Evolutionary conservation across 2,329 filamentous ascomycete genomes (phyloP).

Genomic region (Ceratocystis destructans): DNA sequence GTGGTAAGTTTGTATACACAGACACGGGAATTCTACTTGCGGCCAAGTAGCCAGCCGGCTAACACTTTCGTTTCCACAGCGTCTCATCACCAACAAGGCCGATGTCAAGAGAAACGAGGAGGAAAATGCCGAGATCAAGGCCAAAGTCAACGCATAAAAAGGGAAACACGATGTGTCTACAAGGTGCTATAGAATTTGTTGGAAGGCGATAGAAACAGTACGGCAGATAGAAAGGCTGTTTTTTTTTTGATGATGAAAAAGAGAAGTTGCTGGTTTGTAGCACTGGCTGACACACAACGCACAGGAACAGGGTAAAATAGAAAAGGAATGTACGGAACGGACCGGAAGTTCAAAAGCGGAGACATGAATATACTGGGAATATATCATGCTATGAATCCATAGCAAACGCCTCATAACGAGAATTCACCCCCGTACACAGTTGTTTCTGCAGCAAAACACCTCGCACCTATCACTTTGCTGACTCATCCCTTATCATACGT

Average conservation of each 20-base stretch:
- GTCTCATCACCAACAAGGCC: slow-evolving; percentile 33
- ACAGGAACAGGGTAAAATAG: background rate
- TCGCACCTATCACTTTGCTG: background rate
- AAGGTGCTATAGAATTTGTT: background rate
- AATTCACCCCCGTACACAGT: background rate
- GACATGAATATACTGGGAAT: slow-evolving; percentile 4
- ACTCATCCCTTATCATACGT: background rate
- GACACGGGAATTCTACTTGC: background rate
- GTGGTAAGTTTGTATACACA: slow-evolving; percentile 47
- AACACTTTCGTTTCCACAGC: slow-evolving; percentile 26
- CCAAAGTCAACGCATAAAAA: background rate
- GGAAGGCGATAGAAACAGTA: background rate
- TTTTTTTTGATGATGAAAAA: background rate
- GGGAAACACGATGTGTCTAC: background rate
- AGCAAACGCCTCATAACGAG: background rate
- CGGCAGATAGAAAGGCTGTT: background rate
- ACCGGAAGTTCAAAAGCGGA: slow-evolving; percentile 8
- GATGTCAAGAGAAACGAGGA: slow-evolving; percentile 31
- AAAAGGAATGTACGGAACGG: background rate
- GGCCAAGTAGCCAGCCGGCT: slow-evolving; percentile 20
- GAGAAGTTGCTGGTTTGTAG: background rate
- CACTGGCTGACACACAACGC: background rate
- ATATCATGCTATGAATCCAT: background rate
- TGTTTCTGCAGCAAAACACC: background rate
- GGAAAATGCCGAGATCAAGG: slow-evolving; percentile 19